phyloP scores from a whole-genome alignment of 495 filamentous ascomycete genomes.

The Pseudomonodictys pantanalensis region DNA sequence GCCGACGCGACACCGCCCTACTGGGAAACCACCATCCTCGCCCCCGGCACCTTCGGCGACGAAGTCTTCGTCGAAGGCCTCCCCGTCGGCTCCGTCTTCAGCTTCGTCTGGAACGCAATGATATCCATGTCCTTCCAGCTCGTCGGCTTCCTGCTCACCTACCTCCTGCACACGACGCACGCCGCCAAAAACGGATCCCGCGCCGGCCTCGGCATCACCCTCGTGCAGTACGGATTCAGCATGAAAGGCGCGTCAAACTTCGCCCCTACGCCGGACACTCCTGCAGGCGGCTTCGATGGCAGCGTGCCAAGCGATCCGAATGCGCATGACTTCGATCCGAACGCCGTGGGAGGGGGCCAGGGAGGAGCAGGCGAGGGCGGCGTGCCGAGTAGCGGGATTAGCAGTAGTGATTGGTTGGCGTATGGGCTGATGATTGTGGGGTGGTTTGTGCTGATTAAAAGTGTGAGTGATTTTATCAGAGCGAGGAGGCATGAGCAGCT shows the following conservation, averaged over 20 bases:
- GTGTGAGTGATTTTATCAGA: conserved; percentile 82
- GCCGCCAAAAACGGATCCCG: conserved; percentile 96
- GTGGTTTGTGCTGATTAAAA: conserved; percentile 93
- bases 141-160: conserved; percentile 95
- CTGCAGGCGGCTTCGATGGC: conserved; percentile 47
- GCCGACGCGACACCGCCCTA: conserved; percentile 96
- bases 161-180: conserved; percentile 95
- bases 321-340: conserved; percentile 80
- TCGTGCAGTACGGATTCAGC: conserved; percentile 95
- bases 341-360: conserved; percentile 51
- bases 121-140: conserved; percentile 98
- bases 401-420: conserved; percentile 80
- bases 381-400: conserved; percentile 48
- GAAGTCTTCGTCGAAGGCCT: conserved; percentile 97
- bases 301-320: conserved; percentile 79
- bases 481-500: conserved; percentile 88
- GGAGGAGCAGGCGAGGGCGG: conserved; percentile 27
- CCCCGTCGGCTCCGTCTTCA: conserved; percentile 92
- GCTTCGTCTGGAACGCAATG: conserved; percentile 97
- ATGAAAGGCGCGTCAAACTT: conserved; percentile 61
- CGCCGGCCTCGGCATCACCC: conserved; percentile 88
- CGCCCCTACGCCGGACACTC: conserved; percentile 29
- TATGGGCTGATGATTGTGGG: conserved; percentile 95
- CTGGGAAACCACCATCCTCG: conserved; percentile 97
- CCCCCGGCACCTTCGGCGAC: conserved; percentile 79